Conservation (phyloP, 2,329 filamentous ascomycete genomes). For the Fusarium devonianum region DNA sequence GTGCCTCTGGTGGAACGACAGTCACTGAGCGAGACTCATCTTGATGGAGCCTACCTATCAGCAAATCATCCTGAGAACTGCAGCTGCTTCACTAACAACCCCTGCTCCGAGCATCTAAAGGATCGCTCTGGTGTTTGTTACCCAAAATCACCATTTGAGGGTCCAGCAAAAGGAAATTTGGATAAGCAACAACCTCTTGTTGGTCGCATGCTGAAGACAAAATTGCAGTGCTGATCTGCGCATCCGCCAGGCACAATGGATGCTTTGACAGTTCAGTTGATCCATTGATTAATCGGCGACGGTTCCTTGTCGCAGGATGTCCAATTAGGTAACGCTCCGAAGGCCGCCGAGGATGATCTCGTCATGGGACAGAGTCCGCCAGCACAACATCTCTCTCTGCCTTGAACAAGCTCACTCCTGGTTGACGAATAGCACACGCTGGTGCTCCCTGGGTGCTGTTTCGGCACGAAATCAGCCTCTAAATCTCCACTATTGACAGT, state of each 20-base stretch:
- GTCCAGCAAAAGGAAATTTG: constrained; percentile 18
- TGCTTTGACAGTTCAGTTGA: too few species aligned
- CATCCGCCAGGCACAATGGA: constrained; percentile 4
- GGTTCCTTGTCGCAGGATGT: not conserved
- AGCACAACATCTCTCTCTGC: not conserved
- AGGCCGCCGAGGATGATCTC: not conserved
- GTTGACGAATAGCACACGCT: constrained; percentile 15
- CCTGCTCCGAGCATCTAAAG: too few species aligned
- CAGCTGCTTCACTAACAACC: too few species aligned
- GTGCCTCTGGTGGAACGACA: too few species aligned
- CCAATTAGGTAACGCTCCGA: constrained; percentile 19
- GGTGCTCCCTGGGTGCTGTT: constrained; percentile 14
- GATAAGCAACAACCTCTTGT: constrained; percentile 12
- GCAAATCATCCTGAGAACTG: too few species aligned
- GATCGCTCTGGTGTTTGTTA: too few species aligned
- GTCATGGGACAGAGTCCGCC: constrained; percentile 4
- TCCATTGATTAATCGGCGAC: too few species aligned
- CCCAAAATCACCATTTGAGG: not conserved
- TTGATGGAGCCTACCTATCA: too few species aligned
- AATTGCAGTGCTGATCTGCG: constrained; percentile 18
- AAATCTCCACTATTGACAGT: constrained; percentile 1
- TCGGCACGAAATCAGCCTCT: constrained; percentile 5
- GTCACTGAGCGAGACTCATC: too few species aligned
- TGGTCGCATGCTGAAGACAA: constrained; percentile 7
- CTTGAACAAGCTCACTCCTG: constrained; percentile 2